Conservation (phyloP, 2,329 filamentous ascomycete genomes). For the Tolypocladium inflatum region DNA sequence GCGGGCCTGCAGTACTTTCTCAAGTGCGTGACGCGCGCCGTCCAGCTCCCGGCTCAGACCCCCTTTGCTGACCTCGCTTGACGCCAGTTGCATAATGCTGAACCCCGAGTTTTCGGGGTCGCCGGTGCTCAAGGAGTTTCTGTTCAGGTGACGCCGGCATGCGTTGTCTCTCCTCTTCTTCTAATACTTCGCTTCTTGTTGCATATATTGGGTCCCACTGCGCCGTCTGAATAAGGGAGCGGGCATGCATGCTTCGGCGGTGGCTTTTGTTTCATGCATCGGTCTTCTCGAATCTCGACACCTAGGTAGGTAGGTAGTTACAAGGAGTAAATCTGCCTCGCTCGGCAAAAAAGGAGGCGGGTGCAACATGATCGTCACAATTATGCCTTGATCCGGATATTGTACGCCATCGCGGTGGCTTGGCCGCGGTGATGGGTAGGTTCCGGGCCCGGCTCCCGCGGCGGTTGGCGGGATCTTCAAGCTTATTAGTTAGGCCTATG, state of each 20-base stretch:
- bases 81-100: conserved; percentile 9
- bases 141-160: conserved; percentile 7
- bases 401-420: not conserved
- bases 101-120: conserved; percentile 13
- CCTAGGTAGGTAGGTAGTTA: not conserved
- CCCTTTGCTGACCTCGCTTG: conserved; percentile 7
- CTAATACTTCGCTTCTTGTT: not conserved
- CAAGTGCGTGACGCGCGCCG: conserved; percentile 52
- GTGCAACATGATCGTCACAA: not conserved
- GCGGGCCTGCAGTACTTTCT: conserved; percentile 84
- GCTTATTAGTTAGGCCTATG: no score
- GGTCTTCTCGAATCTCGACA: not conserved
- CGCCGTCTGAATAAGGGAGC: not conserved
- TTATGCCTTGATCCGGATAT: not conserved
- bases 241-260: not conserved
- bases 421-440: not conserved
- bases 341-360: not conserved
- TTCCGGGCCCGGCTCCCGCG: not conserved
- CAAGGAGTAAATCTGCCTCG: not conserved
- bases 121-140: conserved; percentile 12
- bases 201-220: not conserved
- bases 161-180: not conserved
- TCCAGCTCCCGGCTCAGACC: not conserved
- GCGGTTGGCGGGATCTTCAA: not conserved
- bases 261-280: not conserved